Evolutionary conservation across 2,329 filamentous ascomycete species (phyloP).

Genomic region (Paecilomyces sp.): DNA sequence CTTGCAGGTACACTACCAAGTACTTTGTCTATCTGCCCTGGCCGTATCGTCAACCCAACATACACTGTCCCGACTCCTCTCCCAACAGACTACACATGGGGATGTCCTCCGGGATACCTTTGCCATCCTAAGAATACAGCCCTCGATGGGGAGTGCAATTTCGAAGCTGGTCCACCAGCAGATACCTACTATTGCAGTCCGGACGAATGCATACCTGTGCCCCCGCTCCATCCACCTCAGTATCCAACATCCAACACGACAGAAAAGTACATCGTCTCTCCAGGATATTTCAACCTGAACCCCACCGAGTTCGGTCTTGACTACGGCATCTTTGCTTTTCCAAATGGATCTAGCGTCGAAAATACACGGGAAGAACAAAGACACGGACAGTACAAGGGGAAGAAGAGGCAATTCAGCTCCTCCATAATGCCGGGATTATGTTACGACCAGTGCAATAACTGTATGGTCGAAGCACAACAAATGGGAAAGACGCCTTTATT

Average conservation of each 20-base stretch:
- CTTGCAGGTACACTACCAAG: background rate
- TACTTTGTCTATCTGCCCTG: conserved; percentile 19
- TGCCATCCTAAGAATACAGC: conserved; percentile 29
- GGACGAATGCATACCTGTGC: conserved; percentile 30
- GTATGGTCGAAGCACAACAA: conserved; percentile 37
- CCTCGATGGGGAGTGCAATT: conserved; percentile 27
- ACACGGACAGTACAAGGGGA: conserved; percentile 4
- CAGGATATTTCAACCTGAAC: conserved; percentile 60
- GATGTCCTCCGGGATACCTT: conserved; percentile 37
- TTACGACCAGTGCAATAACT: conserved; percentile 46
- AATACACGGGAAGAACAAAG: background rate
- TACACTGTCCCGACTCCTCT: conserved; percentile 18
- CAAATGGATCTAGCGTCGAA: conserved; percentile 1
- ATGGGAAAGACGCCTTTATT: conserved; percentile 36
- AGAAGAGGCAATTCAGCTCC: conserved; percentile 13
- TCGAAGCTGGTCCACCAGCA: conserved; percentile 34
- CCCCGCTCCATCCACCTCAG: conserved; percentile 17
- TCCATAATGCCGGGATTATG: conserved; percentile 44
- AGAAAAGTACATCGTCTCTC: conserved; percentile 44
- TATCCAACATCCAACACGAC: conserved; percentile 17
- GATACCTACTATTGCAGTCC: conserved; percentile 32
- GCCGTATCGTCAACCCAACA: conserved; percentile 20
- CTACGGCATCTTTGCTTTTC: conserved; percentile 53
- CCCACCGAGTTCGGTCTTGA: conserved; percentile 56
- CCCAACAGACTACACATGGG: conserved; percentile 31